Evolutionary conservation across 495 filamentous ascomycete species (phyloP), one percentile per base, ranked within the genome.

Genomic region (Penicillium herquei): DNA sequence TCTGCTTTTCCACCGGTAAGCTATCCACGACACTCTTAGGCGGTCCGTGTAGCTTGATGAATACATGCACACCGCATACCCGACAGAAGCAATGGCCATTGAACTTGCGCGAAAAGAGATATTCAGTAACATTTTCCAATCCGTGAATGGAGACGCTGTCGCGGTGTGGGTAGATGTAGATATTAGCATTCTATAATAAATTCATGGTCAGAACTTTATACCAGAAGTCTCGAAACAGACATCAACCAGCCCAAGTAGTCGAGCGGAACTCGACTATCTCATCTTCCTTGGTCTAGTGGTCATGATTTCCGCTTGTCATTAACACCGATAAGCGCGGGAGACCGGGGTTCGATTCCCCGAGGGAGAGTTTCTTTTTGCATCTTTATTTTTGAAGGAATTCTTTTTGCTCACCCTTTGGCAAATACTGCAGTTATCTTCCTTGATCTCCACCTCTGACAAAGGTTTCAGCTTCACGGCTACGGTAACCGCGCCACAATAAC

Each of bases 291-390:
- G 67, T 73, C 70, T 74, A 76, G 73, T 76, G 73, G 74, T 77
- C 62, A 77, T 77, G 74, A 78, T 77, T 77, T 78, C 74, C 74
- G 75, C 74, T 75, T 77, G 75, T 78, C 75, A 76, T 62, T 61
- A 65, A 59, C 13, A 62, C 55, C 47, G 63, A 64, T 62, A 70
- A 69, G 66, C 69, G 76, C 75, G 74, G 72, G 74, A 78, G 75
- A 78, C 75, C 76, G 70, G 73, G 73, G 75, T 79, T 78, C 76
- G 76, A 79, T 79, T 79, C 76, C 76, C 76, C 70, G 76, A 69
- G 62, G 65, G 69, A 72, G 69, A 72, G 69, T 65, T 61, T 57
- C 63, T 68, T 70, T 68, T 66, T 56, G 3, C 9, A 39, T 33
- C 39, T 46, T 46, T 31, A n/a, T 13, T 37, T 37, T 37, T 37